Percentiles rank a stretch among this genome's conserved stretches.
Conservation (phyloP, 257 asterid species). For the Nicotiana sylvestris region DNA sequence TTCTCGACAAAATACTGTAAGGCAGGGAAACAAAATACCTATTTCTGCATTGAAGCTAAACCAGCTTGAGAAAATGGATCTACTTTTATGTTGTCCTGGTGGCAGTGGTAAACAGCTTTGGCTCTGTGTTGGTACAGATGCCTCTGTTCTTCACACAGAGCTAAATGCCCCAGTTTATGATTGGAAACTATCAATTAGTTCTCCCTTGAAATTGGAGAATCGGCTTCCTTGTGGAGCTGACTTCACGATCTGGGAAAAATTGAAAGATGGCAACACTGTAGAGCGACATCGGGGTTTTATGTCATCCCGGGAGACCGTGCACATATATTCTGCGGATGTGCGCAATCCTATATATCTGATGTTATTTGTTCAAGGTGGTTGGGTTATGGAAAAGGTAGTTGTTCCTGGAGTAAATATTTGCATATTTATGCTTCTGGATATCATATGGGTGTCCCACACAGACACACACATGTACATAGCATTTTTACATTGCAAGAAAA, state of each 20-base stretch:
- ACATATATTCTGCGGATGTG: conserved; percentile 81
- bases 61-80: conserved; percentile 87
- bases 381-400: conserved; percentile 91
- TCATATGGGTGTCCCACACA: not conserved
- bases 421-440: conserved; percentile 6
- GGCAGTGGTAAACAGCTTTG: conserved; percentile 68
- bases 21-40: conserved; percentile 44
- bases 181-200: conserved; percentile 87
- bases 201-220: conserved; percentile 91
- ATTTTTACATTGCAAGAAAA: not conserved
- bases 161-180: conserved; percentile 86
- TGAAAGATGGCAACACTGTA: conserved; percentile 64
- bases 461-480: conserved; percentile 5
- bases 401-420: conserved; percentile 12
- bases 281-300: conserved; percentile 77
- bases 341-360: conserved; percentile 73
- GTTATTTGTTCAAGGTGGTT: conserved; percentile 78
- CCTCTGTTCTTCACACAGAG: conserved; percentile 89
- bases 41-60: conserved; percentile 67
- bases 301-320: conserved; percentile 73
- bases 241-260: conserved; percentile 67
- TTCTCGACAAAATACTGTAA: conserved; percentile 65
- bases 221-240: conserved; percentile 92
- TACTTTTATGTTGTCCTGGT: conserved; percentile 81
- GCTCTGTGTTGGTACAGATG: conserved; percentile 86